Base-by-base conservation (phyloP, 805 yeast species). In the Kodamaea hsintzibuensis region DNA sequence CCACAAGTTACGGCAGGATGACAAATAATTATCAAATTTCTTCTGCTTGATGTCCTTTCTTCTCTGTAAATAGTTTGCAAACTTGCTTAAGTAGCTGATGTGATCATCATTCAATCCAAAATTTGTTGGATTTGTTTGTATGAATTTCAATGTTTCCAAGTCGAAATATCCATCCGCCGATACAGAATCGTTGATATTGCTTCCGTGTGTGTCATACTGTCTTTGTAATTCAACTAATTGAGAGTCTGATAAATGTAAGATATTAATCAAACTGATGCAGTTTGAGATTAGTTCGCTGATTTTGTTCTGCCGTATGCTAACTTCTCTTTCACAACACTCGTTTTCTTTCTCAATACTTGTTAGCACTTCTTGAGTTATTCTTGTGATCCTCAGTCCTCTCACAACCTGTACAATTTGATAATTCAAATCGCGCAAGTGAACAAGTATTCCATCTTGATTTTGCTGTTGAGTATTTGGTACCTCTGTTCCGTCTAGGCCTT, bases 1-100 rank as follows among this genome's bases (percentile, higher is more conserved):
- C 91, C 92, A 87, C 33, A 88, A 68, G 6, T 61, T 61, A 12
- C 67, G 61, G 60, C 89, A 85, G 14, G 78, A 73, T 1, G 63
- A 55, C 6, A 71, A 55, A 33, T 72, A 67, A 8, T 69, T 56
- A 7, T 74, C 70, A 58, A 63, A 68, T 59, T 73, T 76, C 62
- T 63, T 66, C 57, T 71, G 78, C 49, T 68, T 72, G 47, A 68
- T 62, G 16, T 62, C 66, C 56, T 68, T 76, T 13, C 72, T 67
- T 44, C 59, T 60, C 12, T 63, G 58, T 7, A 82, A 59, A 3
- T 75, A 57, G 12, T 69, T 66, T 7, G 64, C 52, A 49, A 77
- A 66, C 18, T 64, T 66, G 6, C 61, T 52, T 14, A 77, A 60
- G 51, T 71, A 74, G 7, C 59, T 57, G 8, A 76, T 47, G 49